Conservation (phyloP, 192 early-diverging fungal species). For the Podila clonocystis region DNA sequence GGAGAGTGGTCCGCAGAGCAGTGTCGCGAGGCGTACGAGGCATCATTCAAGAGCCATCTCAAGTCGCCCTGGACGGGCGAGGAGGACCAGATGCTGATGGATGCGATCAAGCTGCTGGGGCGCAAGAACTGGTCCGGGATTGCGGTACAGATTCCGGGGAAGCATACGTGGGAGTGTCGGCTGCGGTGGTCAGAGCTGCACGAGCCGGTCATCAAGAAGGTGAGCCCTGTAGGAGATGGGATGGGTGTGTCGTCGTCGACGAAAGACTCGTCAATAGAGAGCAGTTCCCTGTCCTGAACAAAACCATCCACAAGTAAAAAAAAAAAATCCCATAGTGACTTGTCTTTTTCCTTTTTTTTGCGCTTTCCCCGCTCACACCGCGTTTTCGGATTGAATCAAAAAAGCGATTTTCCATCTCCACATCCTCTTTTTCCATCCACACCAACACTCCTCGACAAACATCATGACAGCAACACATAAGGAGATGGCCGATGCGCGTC, state of each 20-base stretch:
- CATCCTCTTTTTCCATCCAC: too few species aligned
- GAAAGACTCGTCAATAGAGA: background rate
- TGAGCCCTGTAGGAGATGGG: background rate
- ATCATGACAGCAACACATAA: conserved; percentile 88
- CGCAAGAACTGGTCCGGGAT: conserved; percentile 33
- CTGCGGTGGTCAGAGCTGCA: conserved; percentile 36
- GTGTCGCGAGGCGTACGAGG: conserved; percentile 25
- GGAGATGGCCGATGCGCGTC: conserved; percentile 83
- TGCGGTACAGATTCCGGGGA: conserved; percentile 7
- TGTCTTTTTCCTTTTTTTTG: background rate
- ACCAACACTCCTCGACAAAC: background rate
- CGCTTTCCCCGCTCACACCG: background rate
- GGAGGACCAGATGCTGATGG: conserved; percentile 9
- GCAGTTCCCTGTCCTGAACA: too few species aligned
- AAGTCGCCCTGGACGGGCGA: conserved; percentile 20
- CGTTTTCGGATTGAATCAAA: too few species aligned
- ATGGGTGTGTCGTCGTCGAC: background rate
- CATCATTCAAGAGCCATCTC: conserved; percentile 36
- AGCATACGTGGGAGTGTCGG: conserved; percentile 39
- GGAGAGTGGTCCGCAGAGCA: conserved; percentile 26
- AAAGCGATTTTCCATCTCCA: too few species aligned
- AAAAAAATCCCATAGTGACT: too few species aligned
- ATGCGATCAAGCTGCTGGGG: background rate
- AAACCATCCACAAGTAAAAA: too few species aligned
- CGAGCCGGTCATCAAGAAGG: conserved; percentile 2